phyloP scores from a whole-genome alignment of 805 yeast genomes.

The Priceomyces haplophilus region DNA sequence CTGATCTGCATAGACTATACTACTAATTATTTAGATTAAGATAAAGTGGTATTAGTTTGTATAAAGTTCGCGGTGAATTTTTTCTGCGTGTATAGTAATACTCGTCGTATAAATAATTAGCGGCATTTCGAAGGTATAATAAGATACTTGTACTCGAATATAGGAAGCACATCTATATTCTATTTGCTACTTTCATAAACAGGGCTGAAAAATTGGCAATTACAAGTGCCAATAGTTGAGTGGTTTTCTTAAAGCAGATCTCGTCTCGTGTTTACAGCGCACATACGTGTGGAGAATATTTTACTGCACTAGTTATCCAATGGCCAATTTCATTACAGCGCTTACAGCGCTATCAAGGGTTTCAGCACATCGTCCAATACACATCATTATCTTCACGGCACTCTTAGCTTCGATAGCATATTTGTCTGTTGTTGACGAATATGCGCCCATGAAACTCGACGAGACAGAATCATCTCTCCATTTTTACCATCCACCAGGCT shows the following conservation, averaged over 20 bases:
- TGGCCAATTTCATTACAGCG: conserved; percentile 31
- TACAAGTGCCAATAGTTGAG: background rate
- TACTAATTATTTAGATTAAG: background rate
- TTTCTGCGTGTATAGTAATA: background rate
- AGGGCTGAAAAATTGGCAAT: background rate
- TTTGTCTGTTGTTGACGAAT: conserved; percentile 68
- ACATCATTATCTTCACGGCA: conserved; percentile 69
- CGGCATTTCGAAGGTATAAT: conserved; percentile 16
- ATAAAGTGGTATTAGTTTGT: background rate
- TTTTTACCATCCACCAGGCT: conserved; percentile 38
- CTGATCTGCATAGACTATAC: conserved; percentile 1
- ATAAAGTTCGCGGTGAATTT: conserved; percentile 1
- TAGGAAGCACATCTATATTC: conserved; percentile 1
- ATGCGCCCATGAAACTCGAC: conserved; percentile 46
- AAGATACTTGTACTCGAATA: background rate
- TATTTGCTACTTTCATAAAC: background rate
- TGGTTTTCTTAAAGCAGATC: background rate
- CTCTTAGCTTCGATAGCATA: conserved; percentile 78
- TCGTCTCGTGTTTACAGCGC: background rate
- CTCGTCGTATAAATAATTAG: conserved; percentile 9
- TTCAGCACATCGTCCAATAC: conserved; percentile 84
- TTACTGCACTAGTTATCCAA: conserved; percentile 9
- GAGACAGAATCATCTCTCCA: conserved; percentile 13
- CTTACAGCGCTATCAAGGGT: conserved; percentile 46
- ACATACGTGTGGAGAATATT: conserved; percentile 1